Evolutionary conservation across 78 protist genomes (phyloP).

Genomic region (Cavenderia fasciculata): DNA sequence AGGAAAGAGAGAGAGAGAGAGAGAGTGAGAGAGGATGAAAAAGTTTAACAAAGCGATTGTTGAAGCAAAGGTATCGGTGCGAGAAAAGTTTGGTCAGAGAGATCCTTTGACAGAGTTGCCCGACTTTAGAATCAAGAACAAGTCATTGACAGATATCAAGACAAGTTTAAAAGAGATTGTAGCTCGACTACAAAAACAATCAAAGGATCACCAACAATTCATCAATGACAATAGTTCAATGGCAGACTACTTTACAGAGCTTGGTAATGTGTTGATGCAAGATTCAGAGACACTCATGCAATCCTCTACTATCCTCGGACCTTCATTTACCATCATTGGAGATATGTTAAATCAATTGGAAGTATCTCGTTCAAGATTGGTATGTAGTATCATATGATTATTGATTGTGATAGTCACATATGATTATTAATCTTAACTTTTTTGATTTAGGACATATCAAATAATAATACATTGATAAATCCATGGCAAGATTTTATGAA

Average conservation of each 20-base stretch:
- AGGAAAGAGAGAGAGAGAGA: too few species aligned
- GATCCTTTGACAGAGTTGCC: slow-evolving; percentile 29
- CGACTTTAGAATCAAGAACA: slow-evolving; percentile 4
- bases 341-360: slow-evolving; percentile 27
- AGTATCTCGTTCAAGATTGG: slow-evolving; percentile 17
- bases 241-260: slow-evolving; percentile 18
- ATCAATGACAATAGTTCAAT: slow-evolving; percentile 15
- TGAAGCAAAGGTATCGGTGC: slow-evolving; percentile 22
- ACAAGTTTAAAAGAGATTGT: background rate
- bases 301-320: slow-evolving; percentile 1
- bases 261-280: slow-evolving; percentile 3
- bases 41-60: slow-evolving; percentile 35
- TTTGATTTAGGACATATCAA: slow-evolving; percentile 7
- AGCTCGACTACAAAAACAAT: background rate
- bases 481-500: slow-evolving; percentile 25
- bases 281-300: background rate
- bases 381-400: too few species aligned
- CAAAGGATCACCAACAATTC: slow-evolving; percentile 31
- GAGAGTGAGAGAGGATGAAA: too few species aligned
- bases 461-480: background rate
- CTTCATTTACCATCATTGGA: slow-evolving; percentile 1
- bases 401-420: too few species aligned
- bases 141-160: slow-evolving; percentile 22
- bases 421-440: background rate
- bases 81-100: slow-evolving; percentile 7